A percentile compares a stretch with the other conserved stretches of the same genome.
phyloP scores from a whole-genome alignment of 2,329 filamentous ascomycete species.

The Botrytis fabae region DNA sequence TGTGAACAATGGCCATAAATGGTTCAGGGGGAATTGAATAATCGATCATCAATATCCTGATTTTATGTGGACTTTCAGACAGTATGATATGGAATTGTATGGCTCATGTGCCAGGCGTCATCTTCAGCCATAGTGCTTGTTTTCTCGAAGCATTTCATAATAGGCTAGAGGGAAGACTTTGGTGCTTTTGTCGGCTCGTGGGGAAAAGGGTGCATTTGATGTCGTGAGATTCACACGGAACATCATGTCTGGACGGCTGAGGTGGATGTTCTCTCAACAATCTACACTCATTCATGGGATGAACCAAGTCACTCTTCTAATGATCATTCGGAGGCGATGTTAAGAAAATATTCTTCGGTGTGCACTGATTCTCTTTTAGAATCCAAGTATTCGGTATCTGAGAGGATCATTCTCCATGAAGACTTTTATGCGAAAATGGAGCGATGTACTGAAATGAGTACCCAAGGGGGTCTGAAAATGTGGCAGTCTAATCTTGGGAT shows the following conservation, averaged over 20 bases:
- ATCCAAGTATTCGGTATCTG: background rate
- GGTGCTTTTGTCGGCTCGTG: background rate
- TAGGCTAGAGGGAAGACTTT: background rate
- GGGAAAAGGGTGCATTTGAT: background rate
- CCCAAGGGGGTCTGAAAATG: background rate
- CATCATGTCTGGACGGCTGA: background rate
- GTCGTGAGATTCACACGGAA: background rate
- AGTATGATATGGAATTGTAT: background rate
- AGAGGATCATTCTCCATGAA: background rate
- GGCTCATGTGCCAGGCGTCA: background rate
- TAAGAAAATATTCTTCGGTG: background rate
- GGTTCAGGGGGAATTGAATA: too few relatives aligned
- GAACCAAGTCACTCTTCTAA: background rate
- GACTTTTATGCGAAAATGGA: background rate
- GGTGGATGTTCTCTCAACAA: background rate
- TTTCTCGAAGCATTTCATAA: background rate
- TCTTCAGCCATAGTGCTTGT: too few relatives aligned
- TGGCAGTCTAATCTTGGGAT: too few relatives aligned
- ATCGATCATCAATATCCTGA: background rate
- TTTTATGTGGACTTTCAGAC: background rate
- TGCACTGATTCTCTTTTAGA: background rate
- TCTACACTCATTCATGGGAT: background rate
- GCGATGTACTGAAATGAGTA: too few relatives aligned
- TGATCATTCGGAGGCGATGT: background rate
- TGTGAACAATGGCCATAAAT: background rate